These are phyloP conservation scores for Pestalotiopsis sp. DNA, from an alignment of 2,329 filamentous ascomycete species.

Conservation along the genomic window DNA sequence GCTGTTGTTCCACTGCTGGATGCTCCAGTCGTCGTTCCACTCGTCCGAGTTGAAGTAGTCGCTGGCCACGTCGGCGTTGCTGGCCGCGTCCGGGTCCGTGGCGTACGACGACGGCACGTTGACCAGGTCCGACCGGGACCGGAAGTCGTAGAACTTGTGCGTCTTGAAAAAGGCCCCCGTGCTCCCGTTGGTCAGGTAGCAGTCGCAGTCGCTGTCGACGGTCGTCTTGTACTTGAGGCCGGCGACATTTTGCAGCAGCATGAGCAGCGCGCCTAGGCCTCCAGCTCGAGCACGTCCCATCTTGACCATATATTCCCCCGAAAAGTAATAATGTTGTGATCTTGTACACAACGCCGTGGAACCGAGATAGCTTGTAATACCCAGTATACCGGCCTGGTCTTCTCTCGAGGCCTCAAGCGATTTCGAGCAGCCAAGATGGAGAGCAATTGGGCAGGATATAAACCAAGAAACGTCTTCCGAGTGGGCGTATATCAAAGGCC, in stretches of 20 bases:
- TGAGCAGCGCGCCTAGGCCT: conserved; percentile 20
- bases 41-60: conserved; percentile 34
- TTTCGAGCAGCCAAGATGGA: background rate
- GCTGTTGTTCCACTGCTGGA: conserved; percentile 36
- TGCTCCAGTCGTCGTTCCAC: conserved; percentile 34
- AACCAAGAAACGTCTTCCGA: background rate
- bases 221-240: conserved; percentile 24
- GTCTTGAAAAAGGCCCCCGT: conserved; percentile 42
- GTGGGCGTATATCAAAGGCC: background rate
- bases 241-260: conserved; percentile 11
- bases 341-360: background rate
- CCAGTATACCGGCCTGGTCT: background rate
- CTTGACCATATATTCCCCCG: background rate
- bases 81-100: conserved; percentile 25
- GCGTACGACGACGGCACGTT: conserved; percentile 29
- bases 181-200: conserved; percentile 48
- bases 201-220: conserved; percentile 39
- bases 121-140: conserved; percentile 41
- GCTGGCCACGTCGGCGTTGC: conserved; percentile 29
- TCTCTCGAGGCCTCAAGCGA: background rate
- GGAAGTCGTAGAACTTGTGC: conserved; percentile 55
- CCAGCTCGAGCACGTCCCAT: background rate
- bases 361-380: background rate
- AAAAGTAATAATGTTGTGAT: background rate
- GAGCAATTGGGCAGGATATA: background rate